Base-by-base conservation (phyloP, 345 rosid species). In the Corchorus olitorius region DNA sequence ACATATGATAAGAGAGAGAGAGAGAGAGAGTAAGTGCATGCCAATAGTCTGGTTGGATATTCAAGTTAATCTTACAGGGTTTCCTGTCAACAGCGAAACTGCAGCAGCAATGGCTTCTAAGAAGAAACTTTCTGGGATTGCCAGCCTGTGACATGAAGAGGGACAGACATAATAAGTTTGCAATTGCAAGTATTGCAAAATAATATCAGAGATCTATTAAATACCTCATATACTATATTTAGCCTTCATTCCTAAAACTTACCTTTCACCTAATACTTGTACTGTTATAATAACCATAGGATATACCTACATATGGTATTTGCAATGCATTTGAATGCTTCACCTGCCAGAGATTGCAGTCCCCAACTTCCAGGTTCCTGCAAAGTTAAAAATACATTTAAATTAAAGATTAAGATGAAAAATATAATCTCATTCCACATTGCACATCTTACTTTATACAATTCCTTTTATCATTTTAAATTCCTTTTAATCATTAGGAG, bases 111-210 rank as follows among this genome's bases (percentile, higher is more conserved):
- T 49, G 55, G 43, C 8, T 75, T 50, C 53, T 50, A 12, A 27
- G 39, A 11, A 46, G 43, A 56, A 1, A 2, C 20, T 50, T 74
- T 45, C 41, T 8, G 41, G 15, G 53, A 62, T 55, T 52, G 64
- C 54, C 53, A 13, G 66, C 65, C 27, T 8, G 73, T 39, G n/a
- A 56, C 65, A 81, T 43, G 35, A 63, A 70, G 49, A 62, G 74
- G 41, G 70, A 70, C n/a, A 22, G 43, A 39, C 27, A 27, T 27
- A 27, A 75, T 43, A 6, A 76, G 15, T 22, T n/a, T 39, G 49
- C 61, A 12, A n/a, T 33, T 67, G 65, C 71, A n/a, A 45, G n/a
- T 35, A 65, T 43, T 9, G 61, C 62, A 67, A 72, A 61, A 64
- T 34, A 35, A 65, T 14, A 14, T 62, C 37, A 13, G 27, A 46